A percentile compares a stretch with the other conserved stretches of the same genome.
These are phyloP conservation scores for Solanum piurae DNA, from an alignment of 257 asterid species.

Conservation along the genomic window DNA sequence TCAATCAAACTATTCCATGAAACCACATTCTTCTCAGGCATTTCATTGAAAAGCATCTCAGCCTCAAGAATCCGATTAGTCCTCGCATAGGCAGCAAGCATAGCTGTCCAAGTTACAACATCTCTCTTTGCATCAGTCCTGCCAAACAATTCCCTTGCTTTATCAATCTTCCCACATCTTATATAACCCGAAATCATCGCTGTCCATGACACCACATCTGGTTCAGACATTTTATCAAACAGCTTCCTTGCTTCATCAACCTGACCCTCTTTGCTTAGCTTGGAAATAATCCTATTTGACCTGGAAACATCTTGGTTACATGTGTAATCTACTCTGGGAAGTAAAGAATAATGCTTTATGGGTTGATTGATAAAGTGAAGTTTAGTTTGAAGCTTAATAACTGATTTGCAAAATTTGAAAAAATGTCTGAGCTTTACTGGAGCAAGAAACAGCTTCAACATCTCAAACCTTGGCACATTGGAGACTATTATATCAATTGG, in stretches of 20 bases:
- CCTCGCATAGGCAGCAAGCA: slow-evolving; percentile 44
- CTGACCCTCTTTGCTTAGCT: slow-evolving; percentile 26
- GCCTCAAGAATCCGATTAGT: slow-evolving; percentile 23
- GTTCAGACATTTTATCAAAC: slow-evolving; percentile 61
- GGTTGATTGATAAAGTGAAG: neutral
- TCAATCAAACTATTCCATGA: slow-evolving; percentile 58
- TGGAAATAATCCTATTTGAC: slow-evolving; percentile 36
- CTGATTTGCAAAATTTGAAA: neutral
- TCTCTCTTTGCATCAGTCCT: slow-evolving; percentile 41
- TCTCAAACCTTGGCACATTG: neutral
- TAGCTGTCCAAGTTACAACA: slow-evolving; percentile 51
- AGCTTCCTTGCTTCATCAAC: slow-evolving; percentile 33
- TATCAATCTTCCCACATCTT: slow-evolving; percentile 31
- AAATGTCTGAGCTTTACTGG: neutral
- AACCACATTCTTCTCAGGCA: slow-evolving; percentile 42
- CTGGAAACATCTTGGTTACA: slow-evolving; percentile 21
- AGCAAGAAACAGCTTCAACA: neutral
- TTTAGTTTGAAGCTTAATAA: neutral
- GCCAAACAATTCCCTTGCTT: slow-evolving; percentile 42
- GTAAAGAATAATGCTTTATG: slow-evolving; percentile 3
- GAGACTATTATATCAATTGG: neutral
- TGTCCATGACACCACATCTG: slow-evolving; percentile 63
- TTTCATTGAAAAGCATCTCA: slow-evolving; percentile 39
- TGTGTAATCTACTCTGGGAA: slow-evolving; percentile 29
- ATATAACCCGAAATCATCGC: slow-evolving; percentile 52